These are phyloP conservation scores for Nepenthes alata DNA, from an alignment of 179 eudicot species.

Conservation along the genomic window DNA sequence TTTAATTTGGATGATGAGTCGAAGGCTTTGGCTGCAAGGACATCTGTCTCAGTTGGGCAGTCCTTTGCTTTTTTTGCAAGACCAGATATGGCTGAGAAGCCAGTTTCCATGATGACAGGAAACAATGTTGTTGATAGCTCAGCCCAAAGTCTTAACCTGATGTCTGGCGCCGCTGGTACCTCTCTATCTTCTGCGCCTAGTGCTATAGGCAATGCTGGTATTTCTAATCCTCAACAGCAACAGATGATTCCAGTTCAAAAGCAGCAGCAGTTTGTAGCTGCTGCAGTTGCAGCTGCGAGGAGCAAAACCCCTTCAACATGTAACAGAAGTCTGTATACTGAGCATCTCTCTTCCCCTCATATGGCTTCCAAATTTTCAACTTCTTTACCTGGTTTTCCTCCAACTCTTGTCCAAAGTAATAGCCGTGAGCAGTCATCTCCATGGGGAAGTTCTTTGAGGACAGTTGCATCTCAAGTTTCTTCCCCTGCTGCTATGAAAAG, in stretches of 20 bases:
- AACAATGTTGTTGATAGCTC: conserved; percentile 57
- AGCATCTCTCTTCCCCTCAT: conserved; percentile 43
- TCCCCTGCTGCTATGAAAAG: conserved; percentile 35
- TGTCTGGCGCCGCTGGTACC: conserved; percentile 29
- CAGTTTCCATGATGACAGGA: conserved; percentile 25
- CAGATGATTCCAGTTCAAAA: conserved; percentile 26
- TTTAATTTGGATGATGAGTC: conserved; percentile 56
- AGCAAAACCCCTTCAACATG: conserved; percentile 40
- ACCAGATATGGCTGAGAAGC: conserved; percentile 40
- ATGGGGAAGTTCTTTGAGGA: conserved; percentile 58
- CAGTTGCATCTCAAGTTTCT: conserved; percentile 40
- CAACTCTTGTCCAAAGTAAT: conserved; percentile 44
- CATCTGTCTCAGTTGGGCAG: conserved; percentile 35
- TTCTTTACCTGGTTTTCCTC: conserved; percentile 35
- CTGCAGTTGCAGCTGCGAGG: conserved; percentile 24
- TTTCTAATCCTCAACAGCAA: conserved; percentile 15
- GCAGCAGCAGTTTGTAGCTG: conserved; percentile 29
- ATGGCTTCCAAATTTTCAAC: conserved; percentile 52
- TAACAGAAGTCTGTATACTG: conserved; percentile 51
- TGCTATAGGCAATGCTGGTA: conserved; percentile 14
- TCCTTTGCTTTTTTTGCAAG: conserved; percentile 65
- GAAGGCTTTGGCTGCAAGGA: conserved; percentile 29
- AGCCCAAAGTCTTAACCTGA: conserved; percentile 39
- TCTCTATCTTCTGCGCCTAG: conserved; percentile 30
- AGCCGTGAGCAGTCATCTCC: conserved; percentile 55